Evolutionary conservation across 2,329 filamentous ascomycete genomes (phyloP).

Genomic region (Neoascochyta sp.): DNA sequence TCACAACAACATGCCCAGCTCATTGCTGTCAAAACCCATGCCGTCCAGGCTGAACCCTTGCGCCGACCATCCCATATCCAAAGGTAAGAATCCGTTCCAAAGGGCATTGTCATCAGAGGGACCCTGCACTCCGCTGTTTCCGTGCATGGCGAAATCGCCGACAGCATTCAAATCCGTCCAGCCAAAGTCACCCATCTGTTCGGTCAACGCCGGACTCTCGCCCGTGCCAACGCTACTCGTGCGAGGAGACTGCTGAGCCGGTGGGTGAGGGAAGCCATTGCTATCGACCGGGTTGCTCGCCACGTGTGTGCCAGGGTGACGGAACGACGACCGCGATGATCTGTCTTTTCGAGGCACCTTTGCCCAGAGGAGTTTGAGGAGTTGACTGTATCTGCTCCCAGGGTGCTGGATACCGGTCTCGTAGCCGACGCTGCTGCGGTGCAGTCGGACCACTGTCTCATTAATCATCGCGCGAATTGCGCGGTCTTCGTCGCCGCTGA

Average conservation of each 20-base stretch:
- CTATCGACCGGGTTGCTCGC: slow-evolving; percentile 25
- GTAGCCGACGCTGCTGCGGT: slow-evolving; percentile 41
- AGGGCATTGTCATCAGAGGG: slow-evolving; percentile 25
- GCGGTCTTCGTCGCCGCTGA: slow-evolving; percentile 46
- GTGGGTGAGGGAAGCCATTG: slow-evolving; percentile 21
- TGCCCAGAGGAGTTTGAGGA: slow-evolving; percentile 48
- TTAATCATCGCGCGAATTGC: slow-evolving; percentile 47
- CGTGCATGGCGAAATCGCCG: slow-evolving; percentile 48
- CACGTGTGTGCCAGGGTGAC: slow-evolving; percentile 31
- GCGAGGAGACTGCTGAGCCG: slow-evolving; percentile 25
- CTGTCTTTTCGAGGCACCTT: slow-evolving; percentile 42
- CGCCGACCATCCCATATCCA: slow-evolving; percentile 38
- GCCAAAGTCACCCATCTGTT: slow-evolving; percentile 49
- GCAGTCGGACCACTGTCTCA: slow-evolving; percentile 44
- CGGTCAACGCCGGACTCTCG: slow-evolving; percentile 43
- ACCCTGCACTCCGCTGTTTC: slow-evolving; percentile 36
- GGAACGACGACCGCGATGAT: slow-evolving; percentile 19
- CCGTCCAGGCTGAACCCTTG: slow-evolving; percentile 33
- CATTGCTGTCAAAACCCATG: slow-evolving; percentile 23
- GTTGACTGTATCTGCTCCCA: slow-evolving; percentile 46
- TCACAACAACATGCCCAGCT: slow-evolving; percentile 30
- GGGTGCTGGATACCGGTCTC: slow-evolving; percentile 44
- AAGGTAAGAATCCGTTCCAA: slow-evolving; percentile 37
- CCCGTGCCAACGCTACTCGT: slow-evolving; percentile 39
- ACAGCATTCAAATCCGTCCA: slow-evolving; percentile 50